Percentiles rank a stretch among this genome's conserved stretches.
Conservation (phyloP, 257 asterid species). For the Coffea canephora region DNA sequence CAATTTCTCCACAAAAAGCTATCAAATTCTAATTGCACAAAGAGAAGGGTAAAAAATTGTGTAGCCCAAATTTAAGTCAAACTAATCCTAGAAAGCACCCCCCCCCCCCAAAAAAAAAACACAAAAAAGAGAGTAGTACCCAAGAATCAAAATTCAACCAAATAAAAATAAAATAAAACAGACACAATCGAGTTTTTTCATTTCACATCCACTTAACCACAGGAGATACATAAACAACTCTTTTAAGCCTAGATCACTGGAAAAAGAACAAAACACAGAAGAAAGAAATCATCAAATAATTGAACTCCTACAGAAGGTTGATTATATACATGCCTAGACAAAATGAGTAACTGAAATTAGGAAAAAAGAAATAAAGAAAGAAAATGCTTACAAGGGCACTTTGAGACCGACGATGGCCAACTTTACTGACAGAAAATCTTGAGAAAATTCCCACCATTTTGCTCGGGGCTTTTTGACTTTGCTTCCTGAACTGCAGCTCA, state of each 20-base stretch:
- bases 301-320: neutral
- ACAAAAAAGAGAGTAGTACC: neutral
- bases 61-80: neutral
- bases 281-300: neutral
- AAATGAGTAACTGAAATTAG: neutral
- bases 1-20: neutral
- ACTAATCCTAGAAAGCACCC: neutral
- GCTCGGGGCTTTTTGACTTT: neutral
- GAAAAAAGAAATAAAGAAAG: slow-evolving; percentile 11
- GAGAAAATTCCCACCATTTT: slow-evolving; percentile 92
- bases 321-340: neutral
- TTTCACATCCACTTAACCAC: slow-evolving; percentile 2
- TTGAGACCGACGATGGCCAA: slow-evolving; percentile 74
- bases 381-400: slow-evolving; percentile 63
- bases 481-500: neutral
- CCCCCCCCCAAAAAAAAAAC: too few relatives aligned
- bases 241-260: slow-evolving; percentile 12
- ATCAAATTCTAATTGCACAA: neutral
- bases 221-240: neutral
- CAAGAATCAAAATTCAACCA: neutral
- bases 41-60: neutral
- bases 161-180: neutral
- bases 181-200: slow-evolving; percentile 1
- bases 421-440: slow-evolving; percentile 58
- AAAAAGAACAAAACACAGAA: slow-evolving; percentile 2